Conservation (phyloP, 2,329 filamentous ascomycete species). For the Botrytis squamosa region DNA sequence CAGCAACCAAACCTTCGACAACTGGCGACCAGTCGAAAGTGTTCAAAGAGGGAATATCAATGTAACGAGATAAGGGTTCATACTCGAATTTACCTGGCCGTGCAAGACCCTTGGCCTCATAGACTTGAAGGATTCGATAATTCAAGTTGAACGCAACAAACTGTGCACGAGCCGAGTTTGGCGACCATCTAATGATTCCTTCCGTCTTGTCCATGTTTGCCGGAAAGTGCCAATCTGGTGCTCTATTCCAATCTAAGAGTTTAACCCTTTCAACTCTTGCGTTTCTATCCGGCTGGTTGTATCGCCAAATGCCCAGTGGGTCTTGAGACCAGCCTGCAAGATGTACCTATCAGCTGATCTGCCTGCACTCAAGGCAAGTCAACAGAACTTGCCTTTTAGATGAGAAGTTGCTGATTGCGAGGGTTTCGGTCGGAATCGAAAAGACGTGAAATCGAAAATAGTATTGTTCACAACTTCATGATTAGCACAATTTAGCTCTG, state of each 20-base stretch:
- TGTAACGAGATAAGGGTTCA: constrained; percentile 55
- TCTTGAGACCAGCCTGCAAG: not conserved
- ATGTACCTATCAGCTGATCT: constrained; percentile 12
- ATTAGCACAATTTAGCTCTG: not conserved
- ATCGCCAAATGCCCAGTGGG: not conserved
- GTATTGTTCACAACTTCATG: constrained; percentile 6
- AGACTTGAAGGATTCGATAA: constrained; percentile 61
- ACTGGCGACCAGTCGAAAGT: constrained; percentile 67
- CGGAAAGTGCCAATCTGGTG: not conserved
- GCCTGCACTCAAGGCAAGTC: not conserved
- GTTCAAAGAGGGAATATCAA: constrained; percentile 62
- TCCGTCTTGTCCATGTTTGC: constrained; percentile 32
- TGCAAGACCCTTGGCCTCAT: constrained; percentile 58
- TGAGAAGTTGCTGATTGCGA: not conserved
- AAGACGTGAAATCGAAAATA: not conserved
- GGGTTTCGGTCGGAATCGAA: not conserved
- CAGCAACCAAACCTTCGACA: constrained; percentile 65
- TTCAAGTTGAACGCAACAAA: constrained; percentile 66
- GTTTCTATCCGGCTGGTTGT: not conserved
- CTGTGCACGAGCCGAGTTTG: constrained; percentile 55
- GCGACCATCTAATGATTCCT: constrained; percentile 66
- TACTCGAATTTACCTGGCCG: constrained; percentile 55
- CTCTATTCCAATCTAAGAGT: not conserved
- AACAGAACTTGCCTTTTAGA: not conserved
- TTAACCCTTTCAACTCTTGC: not conserved